A percentile compares a stretch with the other conserved stretches of the same genome.
phyloP scores from a whole-genome alignment of 495 filamentous ascomycete species.

The Xylaria scruposa region DNA sequence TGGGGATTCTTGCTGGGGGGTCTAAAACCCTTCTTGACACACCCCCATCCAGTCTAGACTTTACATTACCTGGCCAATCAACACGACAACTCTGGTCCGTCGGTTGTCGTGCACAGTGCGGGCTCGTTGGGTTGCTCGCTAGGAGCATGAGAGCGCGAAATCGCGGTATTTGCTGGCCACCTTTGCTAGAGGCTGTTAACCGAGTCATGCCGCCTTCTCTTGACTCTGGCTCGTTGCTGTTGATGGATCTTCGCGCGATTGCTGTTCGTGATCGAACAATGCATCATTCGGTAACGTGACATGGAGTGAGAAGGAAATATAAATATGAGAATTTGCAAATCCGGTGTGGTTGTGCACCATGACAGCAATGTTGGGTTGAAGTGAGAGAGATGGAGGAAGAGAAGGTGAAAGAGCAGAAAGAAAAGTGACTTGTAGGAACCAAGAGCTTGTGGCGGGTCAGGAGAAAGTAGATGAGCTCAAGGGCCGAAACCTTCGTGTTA shows the following conservation, averaged over 20 bases:
- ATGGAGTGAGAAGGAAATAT: neutral
- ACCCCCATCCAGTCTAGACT: slow-evolving; percentile 23
- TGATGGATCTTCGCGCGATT: neutral
- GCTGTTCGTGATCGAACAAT: neutral
- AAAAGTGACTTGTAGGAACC: slow-evolving; percentile 41
- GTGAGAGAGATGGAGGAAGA: slow-evolving; percentile 17
- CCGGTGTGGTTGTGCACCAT: neutral
- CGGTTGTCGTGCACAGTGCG: slow-evolving; percentile 18
- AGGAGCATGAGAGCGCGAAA: slow-evolving; percentile 13
- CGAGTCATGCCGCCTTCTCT: slow-evolving; percentile 40
- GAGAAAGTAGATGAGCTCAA: slow-evolving; percentile 38
- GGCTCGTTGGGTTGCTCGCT: slow-evolving; percentile 3
- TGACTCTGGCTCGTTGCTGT: neutral
- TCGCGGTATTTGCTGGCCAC: slow-evolving; percentile 28
- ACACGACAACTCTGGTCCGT: neutral
- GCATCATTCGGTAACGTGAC: neutral
- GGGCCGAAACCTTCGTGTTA: slow-evolving; percentile 47
- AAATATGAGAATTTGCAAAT: neutral
- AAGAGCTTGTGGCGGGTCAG: slow-evolving; percentile 40
- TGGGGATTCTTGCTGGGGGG: slow-evolving; percentile 27
- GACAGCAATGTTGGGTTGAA: neutral
- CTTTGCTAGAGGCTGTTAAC: slow-evolving; percentile 35
- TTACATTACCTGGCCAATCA: slow-evolving; percentile 25
- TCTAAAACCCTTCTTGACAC: slow-evolving; percentile 35
- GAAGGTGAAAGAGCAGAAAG: slow-evolving; percentile 33